Conservation (phyloP, 257 asterid genomes). For the Scutellaria galericulata region DNA sequence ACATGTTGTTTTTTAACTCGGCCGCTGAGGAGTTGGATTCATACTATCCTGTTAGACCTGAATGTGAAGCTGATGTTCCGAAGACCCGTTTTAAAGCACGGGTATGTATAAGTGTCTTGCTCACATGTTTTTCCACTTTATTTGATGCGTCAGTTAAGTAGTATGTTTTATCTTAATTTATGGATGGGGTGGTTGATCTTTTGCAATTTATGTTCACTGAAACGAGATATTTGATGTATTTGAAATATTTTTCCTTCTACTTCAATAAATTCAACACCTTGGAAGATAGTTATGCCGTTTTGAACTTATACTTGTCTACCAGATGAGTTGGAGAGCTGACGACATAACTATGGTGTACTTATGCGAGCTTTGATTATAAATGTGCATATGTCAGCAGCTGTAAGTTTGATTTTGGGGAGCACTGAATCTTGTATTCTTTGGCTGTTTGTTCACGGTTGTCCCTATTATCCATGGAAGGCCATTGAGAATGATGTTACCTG, state of each 20-base stretch:
- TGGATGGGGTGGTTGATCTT: background rate
- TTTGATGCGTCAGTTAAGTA: conserved; percentile 20
- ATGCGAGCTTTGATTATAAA: background rate
- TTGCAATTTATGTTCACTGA: conserved; percentile 8
- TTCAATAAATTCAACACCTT: conserved; percentile 9
- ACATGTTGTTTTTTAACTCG: conserved; percentile 57
- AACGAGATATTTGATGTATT: conserved; percentile 18
- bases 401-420: background rate
- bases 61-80: conserved; percentile 82
- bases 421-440: background rate
- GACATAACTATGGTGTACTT: background rate
- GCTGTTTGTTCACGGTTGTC: conserved; percentile 13
- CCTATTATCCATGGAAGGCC: conserved; percentile 9
- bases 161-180: background rate
- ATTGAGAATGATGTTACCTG: background rate
- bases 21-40: conserved; percentile 74
- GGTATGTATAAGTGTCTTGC: conserved; percentile 51
- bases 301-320: conserved; percentile 13
- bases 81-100: conserved; percentile 84
- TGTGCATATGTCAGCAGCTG: background rate
- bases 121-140: background rate
- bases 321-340: conserved; percentile 14
- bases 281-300: background rate
- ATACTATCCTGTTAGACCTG: conserved; percentile 81
- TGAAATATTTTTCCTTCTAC: background rate